phyloP scores from a whole-genome alignment of 768 basidiomycete species.

The Panellus pusillus region DNA sequence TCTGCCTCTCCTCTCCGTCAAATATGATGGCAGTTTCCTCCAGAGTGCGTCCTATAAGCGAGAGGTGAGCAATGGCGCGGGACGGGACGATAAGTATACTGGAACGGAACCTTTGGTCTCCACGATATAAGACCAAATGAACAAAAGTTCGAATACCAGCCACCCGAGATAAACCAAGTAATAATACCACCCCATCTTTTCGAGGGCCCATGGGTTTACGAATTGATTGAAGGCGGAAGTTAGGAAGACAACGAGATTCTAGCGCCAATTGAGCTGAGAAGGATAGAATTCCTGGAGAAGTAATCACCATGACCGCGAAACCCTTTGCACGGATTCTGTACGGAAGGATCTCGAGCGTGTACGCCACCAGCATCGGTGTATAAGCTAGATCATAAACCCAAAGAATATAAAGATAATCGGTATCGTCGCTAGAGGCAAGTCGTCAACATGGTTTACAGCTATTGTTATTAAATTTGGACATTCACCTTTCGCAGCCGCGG shows the following conservation, averaged over 20 bases:
- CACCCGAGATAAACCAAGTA: conserved; percentile 67
- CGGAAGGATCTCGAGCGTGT: conserved; percentile 77
- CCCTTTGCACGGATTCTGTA: conserved; percentile 80
- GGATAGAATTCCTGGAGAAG: neutral
- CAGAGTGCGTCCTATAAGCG: conserved; percentile 51
- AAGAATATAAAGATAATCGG: conserved; percentile 65
- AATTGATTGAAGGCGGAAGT: conserved; percentile 79
- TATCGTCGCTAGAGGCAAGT: conserved; percentile 46
- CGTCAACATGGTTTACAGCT: neutral
- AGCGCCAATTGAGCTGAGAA: conserved; percentile 10
- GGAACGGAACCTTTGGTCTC: conserved; percentile 58
- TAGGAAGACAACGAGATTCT: conserved; percentile 65
- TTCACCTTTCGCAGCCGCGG: conserved; percentile 42
- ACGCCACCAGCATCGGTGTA: conserved; percentile 60
- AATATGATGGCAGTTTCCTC: conserved; percentile 76
- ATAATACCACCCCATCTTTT: conserved; percentile 56
- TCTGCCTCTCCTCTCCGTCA: conserved; percentile 55
- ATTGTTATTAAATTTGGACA: neutral
- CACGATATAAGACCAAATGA: conserved; percentile 54
- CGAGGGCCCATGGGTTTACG: conserved; percentile 74
- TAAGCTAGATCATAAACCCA: conserved; percentile 70
- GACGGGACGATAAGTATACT: neutral
- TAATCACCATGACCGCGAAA: conserved; percentile 67
- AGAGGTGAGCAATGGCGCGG: conserved; percentile 5
- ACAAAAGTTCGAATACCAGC: conserved; percentile 60